phyloP scores from a whole-genome alignment of 1,284 basidiomycete genomes.

The Leccinum pseudoinsigne region DNA sequence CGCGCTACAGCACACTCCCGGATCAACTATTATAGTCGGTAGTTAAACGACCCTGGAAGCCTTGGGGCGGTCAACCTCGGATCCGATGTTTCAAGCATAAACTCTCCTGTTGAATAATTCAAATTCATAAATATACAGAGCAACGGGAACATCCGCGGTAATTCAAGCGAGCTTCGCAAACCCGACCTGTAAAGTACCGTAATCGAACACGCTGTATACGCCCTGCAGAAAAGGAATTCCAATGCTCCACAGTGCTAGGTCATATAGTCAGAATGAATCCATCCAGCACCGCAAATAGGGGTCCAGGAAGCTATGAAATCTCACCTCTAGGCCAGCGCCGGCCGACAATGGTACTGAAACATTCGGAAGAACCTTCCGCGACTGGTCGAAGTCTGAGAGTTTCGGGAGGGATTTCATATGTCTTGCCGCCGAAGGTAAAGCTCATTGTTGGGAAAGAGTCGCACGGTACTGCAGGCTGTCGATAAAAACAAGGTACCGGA shows the following conservation, averaged over 20 bases:
- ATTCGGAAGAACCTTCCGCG: not conserved
- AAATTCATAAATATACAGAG: too few relatives aligned
- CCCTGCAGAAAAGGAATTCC: not conserved
- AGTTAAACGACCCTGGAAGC: too few relatives aligned
- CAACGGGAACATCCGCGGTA: not conserved
- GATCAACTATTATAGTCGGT: too few relatives aligned
- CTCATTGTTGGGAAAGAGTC: not conserved
- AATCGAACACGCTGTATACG: not conserved
- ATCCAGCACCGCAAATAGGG: not conserved
- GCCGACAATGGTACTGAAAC: not conserved
- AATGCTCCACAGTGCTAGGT: not conserved
- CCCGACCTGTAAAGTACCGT: not conserved
- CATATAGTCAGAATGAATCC: not conserved
- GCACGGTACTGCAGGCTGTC: not conserved
- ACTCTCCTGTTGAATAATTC: too few relatives aligned
- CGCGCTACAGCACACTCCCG: too few relatives aligned
- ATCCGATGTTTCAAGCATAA: too few relatives aligned
- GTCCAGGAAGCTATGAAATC: not conserved
- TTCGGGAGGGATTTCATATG: not conserved
- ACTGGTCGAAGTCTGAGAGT: not conserved
- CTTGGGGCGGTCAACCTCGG: too few relatives aligned
- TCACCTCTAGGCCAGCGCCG: not conserved
- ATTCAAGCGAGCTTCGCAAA: not conserved
- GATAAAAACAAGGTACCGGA: not conserved
- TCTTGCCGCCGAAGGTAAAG: not conserved